Evolutionary conservation across 805 yeast species (phyloP).

Genomic region (Barnettozyma vustinii): DNA sequence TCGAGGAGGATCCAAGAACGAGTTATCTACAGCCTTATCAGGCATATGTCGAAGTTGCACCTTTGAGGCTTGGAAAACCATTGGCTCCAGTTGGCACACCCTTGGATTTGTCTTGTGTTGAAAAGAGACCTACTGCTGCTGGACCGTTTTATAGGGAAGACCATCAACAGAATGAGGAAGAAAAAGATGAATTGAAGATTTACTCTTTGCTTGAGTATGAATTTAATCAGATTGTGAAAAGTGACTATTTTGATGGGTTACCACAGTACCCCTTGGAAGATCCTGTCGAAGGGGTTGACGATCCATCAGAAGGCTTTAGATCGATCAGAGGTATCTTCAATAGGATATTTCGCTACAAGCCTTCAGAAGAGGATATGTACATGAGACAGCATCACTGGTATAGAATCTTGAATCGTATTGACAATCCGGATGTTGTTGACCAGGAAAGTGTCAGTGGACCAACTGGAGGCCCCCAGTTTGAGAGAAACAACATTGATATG

Average conservation of each 20-base stretch:
- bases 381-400: conserved; percentile 18
- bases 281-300: not conserved
- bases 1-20: conserved; percentile 7
- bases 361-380: conserved; percentile 2
- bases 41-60: conserved; percentile 16
- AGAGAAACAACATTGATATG: conserved; percentile 11
- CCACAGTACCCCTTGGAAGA: not conserved
- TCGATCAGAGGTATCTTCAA: not conserved
- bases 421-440: conserved; percentile 3
- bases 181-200: conserved; percentile 20
- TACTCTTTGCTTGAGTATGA: conserved; percentile 20
- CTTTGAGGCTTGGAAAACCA: conserved; percentile 16
- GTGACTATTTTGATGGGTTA: conserved; percentile 4
- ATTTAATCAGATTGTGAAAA: conserved; percentile 9
- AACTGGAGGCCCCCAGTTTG: conserved; percentile 1
- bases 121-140: not conserved
- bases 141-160: conserved; percentile 13
- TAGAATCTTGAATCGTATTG: conserved; percentile 12
- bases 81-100: conserved; percentile 18
- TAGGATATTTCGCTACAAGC: conserved; percentile 5
- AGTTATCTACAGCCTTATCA: conserved; percentile 16
- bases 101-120: conserved; percentile 20
- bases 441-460: not conserved
- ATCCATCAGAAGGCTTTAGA: not conserved
- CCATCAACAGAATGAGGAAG: not conserved